Evolutionary conservation across 495 filamentous ascomycete genomes (phyloP).

Genomic region (Tuber brumale): DNA sequence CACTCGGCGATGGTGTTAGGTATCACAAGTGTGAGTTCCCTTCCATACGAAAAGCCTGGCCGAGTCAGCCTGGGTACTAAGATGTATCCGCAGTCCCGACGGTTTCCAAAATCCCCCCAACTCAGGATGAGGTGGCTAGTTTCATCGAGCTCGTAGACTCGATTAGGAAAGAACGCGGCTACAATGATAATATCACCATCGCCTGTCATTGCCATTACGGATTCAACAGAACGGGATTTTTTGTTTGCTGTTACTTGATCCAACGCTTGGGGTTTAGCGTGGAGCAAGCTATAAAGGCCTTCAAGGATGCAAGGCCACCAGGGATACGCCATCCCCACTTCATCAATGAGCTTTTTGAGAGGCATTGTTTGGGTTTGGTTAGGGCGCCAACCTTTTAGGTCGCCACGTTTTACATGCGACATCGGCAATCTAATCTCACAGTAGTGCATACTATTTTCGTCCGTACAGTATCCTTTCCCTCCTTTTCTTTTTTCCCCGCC

Average conservation of each 20-base stretch:
- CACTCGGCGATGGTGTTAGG: slow-evolving; percentile 54
- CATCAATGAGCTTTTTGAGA: slow-evolving; percentile 73
- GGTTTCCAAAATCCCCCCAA: slow-evolving; percentile 84
- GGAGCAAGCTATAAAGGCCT: slow-evolving; percentile 73
- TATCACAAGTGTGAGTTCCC: slow-evolving; percentile 54
- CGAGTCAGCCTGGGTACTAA: slow-evolving; percentile 28
- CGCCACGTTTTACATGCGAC: not conserved
- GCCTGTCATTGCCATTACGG: slow-evolving; percentile 96
- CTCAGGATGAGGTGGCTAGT: slow-evolving; percentile 61
- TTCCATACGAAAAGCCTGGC: not conserved
- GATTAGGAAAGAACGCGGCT: slow-evolving; percentile 51
- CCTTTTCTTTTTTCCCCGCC: not conserved
- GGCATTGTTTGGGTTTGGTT: slow-evolving; percentile 50
- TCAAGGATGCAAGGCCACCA: slow-evolving; percentile 63
- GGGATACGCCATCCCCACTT: slow-evolving; percentile 90
- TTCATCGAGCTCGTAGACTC: slow-evolving; percentile 76
- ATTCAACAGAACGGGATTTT: slow-evolving; percentile 85
- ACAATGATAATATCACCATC: slow-evolving; percentile 49
- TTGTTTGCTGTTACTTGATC: slow-evolving; percentile 85
- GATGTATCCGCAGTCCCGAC: slow-evolving; percentile 57
- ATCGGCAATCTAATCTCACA: not conserved
- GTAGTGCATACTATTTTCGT: not conserved
- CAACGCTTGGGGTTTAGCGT: slow-evolving; percentile 67
- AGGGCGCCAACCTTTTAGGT: slow-evolving; percentile 38
- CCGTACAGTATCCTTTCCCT: not conserved